Evolutionary conservation across 805 yeast species (phyloP).

Genomic region (Teunomyces atbi): DNA sequence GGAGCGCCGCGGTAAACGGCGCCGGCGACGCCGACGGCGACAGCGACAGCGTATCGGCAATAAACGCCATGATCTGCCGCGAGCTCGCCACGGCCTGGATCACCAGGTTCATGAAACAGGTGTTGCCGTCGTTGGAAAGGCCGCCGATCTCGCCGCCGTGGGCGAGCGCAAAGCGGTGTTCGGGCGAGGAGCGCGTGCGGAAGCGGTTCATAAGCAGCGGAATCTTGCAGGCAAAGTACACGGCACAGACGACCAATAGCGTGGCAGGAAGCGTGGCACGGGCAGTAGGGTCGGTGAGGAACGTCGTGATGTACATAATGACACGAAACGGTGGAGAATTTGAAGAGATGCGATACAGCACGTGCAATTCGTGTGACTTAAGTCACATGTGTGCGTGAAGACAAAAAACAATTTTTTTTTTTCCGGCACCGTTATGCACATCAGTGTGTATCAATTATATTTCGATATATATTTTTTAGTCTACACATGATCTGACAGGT

Average conservation of each 20-base stretch:
- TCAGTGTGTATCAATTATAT: too few species aligned
- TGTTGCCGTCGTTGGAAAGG: slow-evolving; percentile 83
- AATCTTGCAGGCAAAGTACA: background rate
- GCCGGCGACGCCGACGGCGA: slow-evolving; percentile 1
- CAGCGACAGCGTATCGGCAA: slow-evolving; percentile 30
- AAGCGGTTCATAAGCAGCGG: slow-evolving; percentile 2
- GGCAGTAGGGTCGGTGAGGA: background rate
- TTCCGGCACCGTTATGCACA: too few species aligned
- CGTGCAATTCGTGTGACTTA: too few species aligned
- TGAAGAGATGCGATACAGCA: too few species aligned
- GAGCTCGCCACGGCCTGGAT: slow-evolving; percentile 81
- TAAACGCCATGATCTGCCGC: slow-evolving; percentile 53
- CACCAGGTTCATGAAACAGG: slow-evolving; percentile 93
- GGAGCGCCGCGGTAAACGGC: slow-evolving; percentile 53
- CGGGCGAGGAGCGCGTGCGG: slow-evolving; percentile 17
- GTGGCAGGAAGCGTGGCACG: background rate
- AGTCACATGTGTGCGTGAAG: too few species aligned
- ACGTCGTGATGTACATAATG: background rate
- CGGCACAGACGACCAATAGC: background rate
- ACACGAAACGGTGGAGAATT: background rate
- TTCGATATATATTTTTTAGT: too few species aligned
- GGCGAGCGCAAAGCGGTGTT: slow-evolving; percentile 42
- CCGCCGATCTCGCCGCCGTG: slow-evolving; percentile 84
- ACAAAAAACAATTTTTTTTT: too few species aligned
- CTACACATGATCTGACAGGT: too few species aligned